These are phyloP conservation scores for Apiotrichum gracile DNA, from an alignment of 1,284 basidiomycete species.

Conservation along the genomic window DNA sequence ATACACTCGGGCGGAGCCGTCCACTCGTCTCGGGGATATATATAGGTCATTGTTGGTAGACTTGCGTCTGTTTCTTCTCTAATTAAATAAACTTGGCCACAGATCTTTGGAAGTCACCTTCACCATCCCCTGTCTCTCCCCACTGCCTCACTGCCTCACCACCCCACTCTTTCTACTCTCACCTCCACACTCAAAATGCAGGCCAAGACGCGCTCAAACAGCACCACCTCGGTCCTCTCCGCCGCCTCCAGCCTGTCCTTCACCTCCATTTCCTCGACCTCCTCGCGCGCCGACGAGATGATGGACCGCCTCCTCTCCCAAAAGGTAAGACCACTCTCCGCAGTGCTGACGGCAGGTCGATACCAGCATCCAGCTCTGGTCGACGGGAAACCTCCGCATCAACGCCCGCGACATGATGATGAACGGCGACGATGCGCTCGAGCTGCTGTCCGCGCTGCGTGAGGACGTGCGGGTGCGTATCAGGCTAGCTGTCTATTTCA, in stretches of 20 bases:
- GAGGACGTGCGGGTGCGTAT: slow-evolving; percentile 28
- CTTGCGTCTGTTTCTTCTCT: too few species aligned
- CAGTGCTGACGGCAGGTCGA: slow-evolving; percentile 16
- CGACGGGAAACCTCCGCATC: slow-evolving; percentile 35
- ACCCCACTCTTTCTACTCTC: neutral
- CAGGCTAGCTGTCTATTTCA: too few species aligned
- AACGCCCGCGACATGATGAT: slow-evolving; percentile 31
- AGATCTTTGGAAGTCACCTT: too few species aligned
- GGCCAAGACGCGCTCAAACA: slow-evolving; percentile 7
- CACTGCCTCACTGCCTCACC: neutral
- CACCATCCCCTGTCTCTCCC: too few species aligned
- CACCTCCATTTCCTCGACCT: slow-evolving; percentile 16
- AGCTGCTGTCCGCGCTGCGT: slow-evolving; percentile 27
- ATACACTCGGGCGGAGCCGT: too few species aligned
- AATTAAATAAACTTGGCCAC: too few species aligned
- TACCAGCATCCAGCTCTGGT: slow-evolving; percentile 37
- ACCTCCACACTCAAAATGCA: neutral
- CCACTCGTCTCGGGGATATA: too few species aligned
- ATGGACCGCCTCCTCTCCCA: slow-evolving; percentile 28
- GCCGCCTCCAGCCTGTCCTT: slow-evolving; percentile 18
- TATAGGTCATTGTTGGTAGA: too few species aligned
- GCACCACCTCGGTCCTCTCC: slow-evolving; percentile 12
- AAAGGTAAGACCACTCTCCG: slow-evolving; percentile 17
- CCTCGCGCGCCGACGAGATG: slow-evolving; percentile 32
- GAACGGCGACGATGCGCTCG: slow-evolving; percentile 21